Evolutionary conservation across 2,329 filamentous ascomycete species (phyloP), one percentile per base, ranked within the genome.

Genomic region (Tolypocladium inflatum): DNA sequence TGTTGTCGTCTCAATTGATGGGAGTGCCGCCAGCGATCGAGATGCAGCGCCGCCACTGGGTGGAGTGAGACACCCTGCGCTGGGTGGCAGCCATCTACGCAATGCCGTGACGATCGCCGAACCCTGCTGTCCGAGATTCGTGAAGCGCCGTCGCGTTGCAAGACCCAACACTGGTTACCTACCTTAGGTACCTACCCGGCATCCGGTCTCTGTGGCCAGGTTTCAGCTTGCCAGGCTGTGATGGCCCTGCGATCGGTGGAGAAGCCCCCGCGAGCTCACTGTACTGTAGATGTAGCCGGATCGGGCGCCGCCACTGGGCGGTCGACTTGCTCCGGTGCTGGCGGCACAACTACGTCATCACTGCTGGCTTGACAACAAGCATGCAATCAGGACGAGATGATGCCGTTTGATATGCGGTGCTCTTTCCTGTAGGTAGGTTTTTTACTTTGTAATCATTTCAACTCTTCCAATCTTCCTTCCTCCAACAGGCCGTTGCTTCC

Each of bases 21-120:
- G 11, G 35, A 13, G 13, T 38, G 37, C 37, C 9, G 37, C 13
- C 9, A 13, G 35, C 3, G 6, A 37, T 37, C 35, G 42, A 8
- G 43, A 48, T 48, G 23, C 23, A 30, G 43, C 23, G 23, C 21
- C 15, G 43, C 43, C n/a, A 26, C 11, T 48, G 43, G 43, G 43
- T 19, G 43, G 23, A 48, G 23, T 19, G 43, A 48, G 23, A 48
- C 43, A 30, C 43, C 23, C 43, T 13, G 43, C 43, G 13, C 5
- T 38, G 52, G 33, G 33, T 35, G 41, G 10, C 30, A 43, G 59
- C 56, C 59, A 56, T 56, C n/a, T 60, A 60, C 59, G 59, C 58
- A 57, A 50, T 55, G 13, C 26, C 10, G 41, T 23, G 57, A 26
- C 45, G 54, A 45, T 45, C 43, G 43, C 23, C 43, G 21, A 48